Percentiles rank a stretch among this genome's conserved stretches.
Evolutionary conservation across 345 rosid species (phyloP).

Genomic region (Melaleuca quinquenervia): DNA sequence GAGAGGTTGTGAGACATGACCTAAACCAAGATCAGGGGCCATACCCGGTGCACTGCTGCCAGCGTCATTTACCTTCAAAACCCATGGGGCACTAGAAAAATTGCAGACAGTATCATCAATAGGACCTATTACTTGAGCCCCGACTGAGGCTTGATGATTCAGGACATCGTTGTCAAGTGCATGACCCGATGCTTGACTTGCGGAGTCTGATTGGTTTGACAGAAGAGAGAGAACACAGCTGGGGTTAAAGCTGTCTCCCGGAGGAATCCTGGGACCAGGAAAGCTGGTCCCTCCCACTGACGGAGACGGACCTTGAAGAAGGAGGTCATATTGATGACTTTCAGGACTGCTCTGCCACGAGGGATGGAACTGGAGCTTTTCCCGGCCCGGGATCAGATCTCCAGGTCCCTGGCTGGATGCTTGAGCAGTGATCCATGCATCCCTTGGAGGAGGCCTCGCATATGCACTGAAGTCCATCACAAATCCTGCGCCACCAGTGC

Average conservation of each 20-base stretch:
- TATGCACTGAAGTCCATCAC: slow-evolving; percentile 42
- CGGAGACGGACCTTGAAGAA: slow-evolving; percentile 32
- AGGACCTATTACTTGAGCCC: neutral
- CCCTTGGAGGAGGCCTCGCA: slow-evolving; percentile 12
- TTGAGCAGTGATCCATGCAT: slow-evolving; percentile 23
- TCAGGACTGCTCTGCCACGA: slow-evolving; percentile 34
- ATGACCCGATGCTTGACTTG: slow-evolving; percentile 23
- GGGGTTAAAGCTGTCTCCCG: slow-evolving; percentile 68
- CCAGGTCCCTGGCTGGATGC: slow-evolving; percentile 13
- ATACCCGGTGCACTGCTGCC: slow-evolving; percentile 19
- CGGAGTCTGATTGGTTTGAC: slow-evolving; percentile 79
- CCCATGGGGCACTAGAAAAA: slow-evolving; percentile 19
- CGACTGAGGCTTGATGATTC: neutral
- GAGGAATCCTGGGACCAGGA: slow-evolving; percentile 29
- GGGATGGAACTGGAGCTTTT: slow-evolving; percentile 14
- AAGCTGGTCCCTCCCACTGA: slow-evolving; percentile 32
- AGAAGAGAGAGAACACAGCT: slow-evolving; percentile 99
- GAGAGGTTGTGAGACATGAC: slow-evolving; percentile 34
- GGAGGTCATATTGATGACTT: slow-evolving; percentile 32
- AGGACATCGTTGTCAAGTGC: slow-evolving; percentile 13
- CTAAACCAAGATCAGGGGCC: slow-evolving; percentile 39
- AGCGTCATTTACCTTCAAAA: slow-evolving; percentile 9
- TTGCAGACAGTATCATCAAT: neutral
- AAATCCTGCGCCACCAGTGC: slow-evolving; percentile 38
- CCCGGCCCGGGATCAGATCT: slow-evolving; percentile 11